Evolutionary conservation across 2,329 filamentous ascomycete species (phyloP).

Genomic region (Exophiala mesophila): DNA sequence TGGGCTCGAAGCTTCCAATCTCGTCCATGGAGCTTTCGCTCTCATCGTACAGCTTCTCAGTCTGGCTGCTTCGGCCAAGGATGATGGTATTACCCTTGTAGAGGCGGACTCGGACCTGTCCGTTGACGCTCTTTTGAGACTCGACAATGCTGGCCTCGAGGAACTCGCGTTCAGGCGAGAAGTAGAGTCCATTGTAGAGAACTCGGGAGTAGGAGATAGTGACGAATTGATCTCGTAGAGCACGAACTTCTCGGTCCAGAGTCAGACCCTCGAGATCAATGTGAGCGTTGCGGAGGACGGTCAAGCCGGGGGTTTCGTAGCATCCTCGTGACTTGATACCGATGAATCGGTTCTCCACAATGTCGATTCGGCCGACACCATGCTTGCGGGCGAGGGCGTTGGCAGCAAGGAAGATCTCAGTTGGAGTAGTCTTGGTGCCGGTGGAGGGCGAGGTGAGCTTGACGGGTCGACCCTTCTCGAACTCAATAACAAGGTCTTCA

Average conservation of each 20-base stretch:
- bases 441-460: slow-evolving; percentile 58
- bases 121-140: slow-evolving; percentile 58
- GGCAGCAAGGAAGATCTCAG: slow-evolving; percentile 65
- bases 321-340: slow-evolving; percentile 76
- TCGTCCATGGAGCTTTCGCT: slow-evolving; percentile 66
- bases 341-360: slow-evolving; percentile 76
- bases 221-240: slow-evolving; percentile 66
- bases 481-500: slow-evolving; percentile 65
- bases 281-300: slow-evolving; percentile 53
- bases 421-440: slow-evolving; percentile 61
- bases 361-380: slow-evolving; percentile 74
- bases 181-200: slow-evolving; percentile 60
- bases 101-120: slow-evolving; percentile 56
- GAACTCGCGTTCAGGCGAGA: slow-evolving; percentile 67
- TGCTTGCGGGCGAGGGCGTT: slow-evolving; percentile 56
- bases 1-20: slow-evolving; percentile 62
- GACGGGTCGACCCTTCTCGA: slow-evolving; percentile 69
- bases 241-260: slow-evolving; percentile 63
- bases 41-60: slow-evolving; percentile 65
- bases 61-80: slow-evolving; percentile 56
- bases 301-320: slow-evolving; percentile 65
- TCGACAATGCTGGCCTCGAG: slow-evolving; percentile 60
- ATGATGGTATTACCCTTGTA: slow-evolving; percentile 64
- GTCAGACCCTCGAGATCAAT: slow-evolving; percentile 62
- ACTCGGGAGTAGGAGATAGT: slow-evolving; percentile 58